Evolutionary conservation across 2,329 filamentous ascomycete genomes (phyloP).

Genomic region (Fusarium sp.): DNA sequence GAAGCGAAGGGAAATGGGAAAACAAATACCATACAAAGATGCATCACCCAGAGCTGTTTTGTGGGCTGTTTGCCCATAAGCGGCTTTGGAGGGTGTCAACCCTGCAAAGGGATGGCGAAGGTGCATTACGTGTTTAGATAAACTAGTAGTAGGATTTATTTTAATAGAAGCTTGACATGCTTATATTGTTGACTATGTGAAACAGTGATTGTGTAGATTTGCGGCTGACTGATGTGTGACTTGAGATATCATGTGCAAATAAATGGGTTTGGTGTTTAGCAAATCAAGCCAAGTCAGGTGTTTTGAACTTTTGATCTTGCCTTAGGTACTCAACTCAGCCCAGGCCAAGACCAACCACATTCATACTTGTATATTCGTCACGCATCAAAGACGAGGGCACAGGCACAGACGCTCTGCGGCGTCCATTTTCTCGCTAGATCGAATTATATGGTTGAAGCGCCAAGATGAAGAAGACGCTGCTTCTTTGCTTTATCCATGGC

Average conservation of each 20-base stretch:
- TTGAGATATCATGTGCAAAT: not conserved
- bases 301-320: constrained; percentile 2
- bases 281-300: constrained; percentile 25
- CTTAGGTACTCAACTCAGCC: constrained; percentile 5
- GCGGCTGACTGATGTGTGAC: not conserved
- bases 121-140: constrained; percentile 47
- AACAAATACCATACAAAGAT: constrained; percentile 46
- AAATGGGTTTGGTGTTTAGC: not conserved
- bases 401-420: constrained; percentile 1
- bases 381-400: constrained; percentile 7
- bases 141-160: constrained; percentile 54
- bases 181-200: no score
- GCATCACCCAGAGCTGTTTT: constrained; percentile 27
- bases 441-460: constrained; percentile 18
- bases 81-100: constrained; percentile 27
- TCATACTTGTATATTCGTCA: constrained; percentile 20
- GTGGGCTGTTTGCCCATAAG: constrained; percentile 16
- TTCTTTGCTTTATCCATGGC: constrained; percentile 87
- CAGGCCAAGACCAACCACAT: constrained; percentile 5
- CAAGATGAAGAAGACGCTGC: constrained; percentile 75
- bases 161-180: constrained; percentile 54
- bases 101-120: constrained; percentile 35
- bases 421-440: not conserved
- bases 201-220: no score
- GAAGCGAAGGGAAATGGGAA: constrained; percentile 34